Evolutionary conservation across 306 rosid genomes (phyloP).

Genomic region (Inga leiocalycina): DNA sequence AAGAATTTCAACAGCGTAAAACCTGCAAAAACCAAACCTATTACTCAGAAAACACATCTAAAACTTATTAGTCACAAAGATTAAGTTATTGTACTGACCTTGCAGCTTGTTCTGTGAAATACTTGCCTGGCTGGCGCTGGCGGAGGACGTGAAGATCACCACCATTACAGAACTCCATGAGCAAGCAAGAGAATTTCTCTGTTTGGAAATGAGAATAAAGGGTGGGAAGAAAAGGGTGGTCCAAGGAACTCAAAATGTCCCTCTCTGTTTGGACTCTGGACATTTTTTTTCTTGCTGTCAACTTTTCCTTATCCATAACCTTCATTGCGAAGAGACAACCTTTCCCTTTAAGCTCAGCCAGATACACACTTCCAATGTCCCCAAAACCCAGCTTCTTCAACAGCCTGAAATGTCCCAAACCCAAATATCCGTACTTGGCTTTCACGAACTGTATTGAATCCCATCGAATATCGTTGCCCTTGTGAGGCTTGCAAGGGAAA

Average conservation of each 20-base stretch:
- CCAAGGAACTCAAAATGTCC: constrained; percentile 53
- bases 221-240: constrained; percentile 67
- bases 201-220: constrained; percentile 69
- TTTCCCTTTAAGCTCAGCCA: constrained; percentile 56
- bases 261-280: constrained; percentile 61
- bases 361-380: constrained; percentile 63
- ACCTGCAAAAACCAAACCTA: constrained; percentile 46
- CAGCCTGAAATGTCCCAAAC: constrained; percentile 58
- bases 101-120: constrained; percentile 56
- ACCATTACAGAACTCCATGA: constrained; percentile 70
- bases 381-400: constrained; percentile 69
- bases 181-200: constrained; percentile 62
- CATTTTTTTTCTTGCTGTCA: constrained; percentile 56
- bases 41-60: background rate
- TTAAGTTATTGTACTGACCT: constrained; percentile 32
- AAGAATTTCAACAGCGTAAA: constrained; percentile 86
- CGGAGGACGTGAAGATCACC: constrained; percentile 68
- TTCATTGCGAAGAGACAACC: constrained; percentile 60
- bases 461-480: constrained; percentile 58
- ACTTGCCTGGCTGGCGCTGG: constrained; percentile 60
- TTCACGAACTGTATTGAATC: constrained; percentile 51
- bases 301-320: constrained; percentile 60
- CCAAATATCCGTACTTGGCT: constrained; percentile 46
- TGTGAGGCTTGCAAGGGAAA: constrained; percentile 60
- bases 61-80: background rate